These are phyloP conservation scores for Tetradesmus lagerheimii DNA, from an alignment of 139 green algal genomes.

Conservation along the genomic window DNA sequence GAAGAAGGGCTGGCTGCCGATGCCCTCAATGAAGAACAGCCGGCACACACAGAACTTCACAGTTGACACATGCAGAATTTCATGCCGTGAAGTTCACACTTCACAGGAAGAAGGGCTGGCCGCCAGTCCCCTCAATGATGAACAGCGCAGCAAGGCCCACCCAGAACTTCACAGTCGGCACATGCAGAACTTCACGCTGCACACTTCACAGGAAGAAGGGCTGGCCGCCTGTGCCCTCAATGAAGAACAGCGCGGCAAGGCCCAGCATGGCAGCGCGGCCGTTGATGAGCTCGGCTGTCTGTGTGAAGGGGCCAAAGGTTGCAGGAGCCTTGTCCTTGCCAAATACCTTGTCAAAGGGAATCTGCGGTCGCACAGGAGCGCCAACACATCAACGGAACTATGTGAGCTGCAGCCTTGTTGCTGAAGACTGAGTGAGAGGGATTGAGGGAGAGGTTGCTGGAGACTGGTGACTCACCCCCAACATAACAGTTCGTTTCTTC, in stretches of 20 bases:
- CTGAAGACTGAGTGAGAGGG: no score
- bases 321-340: slow-evolving; percentile 22
- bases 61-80: no score
- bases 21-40: slow-evolving; percentile 16
- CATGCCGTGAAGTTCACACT: no score
- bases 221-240: slow-evolving; percentile 2
- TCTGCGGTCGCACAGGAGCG: not conserved
- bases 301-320: slow-evolving; percentile 36
- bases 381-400: no score
- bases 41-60: not conserved
- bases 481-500: no score
- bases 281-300: slow-evolving; percentile 13
- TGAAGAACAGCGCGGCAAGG: slow-evolving; percentile 21
- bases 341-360: slow-evolving; percentile 35
- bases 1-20: slow-evolving; percentile 12
- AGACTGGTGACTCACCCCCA: no score
- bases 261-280: slow-evolving; percentile 36
- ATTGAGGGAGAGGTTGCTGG: no score
- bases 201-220: slow-evolving; percentile 35
- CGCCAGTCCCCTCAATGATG: not conserved
- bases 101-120: slow-evolving; percentile 33
- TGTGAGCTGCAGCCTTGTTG: no score
- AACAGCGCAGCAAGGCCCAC: not conserved
- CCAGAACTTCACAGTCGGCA: not conserved
- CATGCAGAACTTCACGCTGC: not conserved